Evolutionary conservation across 176 grass and related monocot species (phyloP).

Genomic region (Miscanthus lutarioriparius): DNA sequence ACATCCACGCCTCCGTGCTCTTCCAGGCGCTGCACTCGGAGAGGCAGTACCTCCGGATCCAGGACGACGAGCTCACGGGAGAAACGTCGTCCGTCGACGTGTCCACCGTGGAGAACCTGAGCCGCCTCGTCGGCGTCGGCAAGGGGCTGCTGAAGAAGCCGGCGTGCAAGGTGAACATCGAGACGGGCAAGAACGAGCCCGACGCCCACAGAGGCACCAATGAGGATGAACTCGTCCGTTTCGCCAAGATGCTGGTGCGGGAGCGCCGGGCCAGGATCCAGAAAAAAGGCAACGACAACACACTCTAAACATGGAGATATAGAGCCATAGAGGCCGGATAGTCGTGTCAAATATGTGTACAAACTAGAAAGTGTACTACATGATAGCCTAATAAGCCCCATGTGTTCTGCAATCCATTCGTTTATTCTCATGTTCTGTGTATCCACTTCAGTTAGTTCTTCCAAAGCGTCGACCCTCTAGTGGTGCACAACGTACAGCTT

Average conservation of each 20-base stretch:
- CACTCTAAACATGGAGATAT: too few relatives aligned
- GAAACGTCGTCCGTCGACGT: conserved; percentile 38
- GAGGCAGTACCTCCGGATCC: conserved; percentile 56
- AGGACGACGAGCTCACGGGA: conserved; percentile 44
- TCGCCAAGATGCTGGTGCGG: conserved; percentile 25
- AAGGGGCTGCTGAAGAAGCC: conserved; percentile 37
- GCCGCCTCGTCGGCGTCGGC: conserved; percentile 34
- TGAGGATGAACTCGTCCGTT: conserved; percentile 37
- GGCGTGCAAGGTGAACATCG: conserved; percentile 53
- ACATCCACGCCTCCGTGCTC: conserved; percentile 59
- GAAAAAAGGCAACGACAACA: neutral
- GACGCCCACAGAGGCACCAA: conserved; percentile 40
- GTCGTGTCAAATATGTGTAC: too few relatives aligned
- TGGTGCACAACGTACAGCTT: too few relatives aligned
- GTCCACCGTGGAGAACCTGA: conserved; percentile 38
- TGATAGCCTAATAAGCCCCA: too few relatives aligned
- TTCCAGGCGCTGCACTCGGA: conserved; percentile 47
- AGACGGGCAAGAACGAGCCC: conserved; percentile 42
- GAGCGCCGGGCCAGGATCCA: conserved; percentile 35
- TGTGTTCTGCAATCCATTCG: too few relatives aligned
- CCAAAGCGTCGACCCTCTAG: too few relatives aligned
- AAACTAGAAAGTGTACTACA: too few relatives aligned
- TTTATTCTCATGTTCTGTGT: too few relatives aligned
- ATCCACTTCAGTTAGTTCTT: too few relatives aligned
- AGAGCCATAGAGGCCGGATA: too few relatives aligned